Percentiles rank a stretch among this genome's conserved stretches.
phyloP scores from a whole-genome alignment of 108 stramenopile genomes.

The Cafeteria roenbergensis region DNA sequence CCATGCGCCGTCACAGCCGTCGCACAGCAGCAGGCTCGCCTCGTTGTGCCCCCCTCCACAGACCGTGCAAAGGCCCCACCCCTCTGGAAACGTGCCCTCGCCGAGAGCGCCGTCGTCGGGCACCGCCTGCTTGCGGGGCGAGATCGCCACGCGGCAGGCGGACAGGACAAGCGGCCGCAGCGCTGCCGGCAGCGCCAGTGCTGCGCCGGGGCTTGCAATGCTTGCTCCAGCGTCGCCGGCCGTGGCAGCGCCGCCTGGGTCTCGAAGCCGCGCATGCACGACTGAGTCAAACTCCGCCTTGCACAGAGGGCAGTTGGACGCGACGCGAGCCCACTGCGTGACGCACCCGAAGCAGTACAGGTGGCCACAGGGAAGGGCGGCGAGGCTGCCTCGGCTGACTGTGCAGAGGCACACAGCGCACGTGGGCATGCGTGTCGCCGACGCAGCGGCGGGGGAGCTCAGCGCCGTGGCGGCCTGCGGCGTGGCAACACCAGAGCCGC shows the following conservation, averaged over 20 bases:
- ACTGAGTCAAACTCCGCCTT: neutral
- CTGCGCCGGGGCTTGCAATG: neutral
- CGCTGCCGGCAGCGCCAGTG: neutral
- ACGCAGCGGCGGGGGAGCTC: too few species aligned
- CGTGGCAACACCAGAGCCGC: too few species aligned
- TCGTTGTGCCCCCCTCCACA: constrained; percentile 15
- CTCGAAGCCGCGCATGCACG: too few species aligned
- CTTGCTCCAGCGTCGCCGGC: neutral
- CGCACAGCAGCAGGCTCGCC: constrained; percentile 44
- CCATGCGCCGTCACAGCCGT: constrained; percentile 55
- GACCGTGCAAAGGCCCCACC: constrained; percentile 11
- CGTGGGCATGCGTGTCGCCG: too few species aligned
- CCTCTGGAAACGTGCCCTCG: neutral
- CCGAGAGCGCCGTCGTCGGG: neutral
- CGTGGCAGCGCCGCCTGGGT: neutral
- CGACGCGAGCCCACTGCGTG: neutral
- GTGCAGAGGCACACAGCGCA: too few species aligned
- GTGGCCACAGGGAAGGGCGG: neutral
- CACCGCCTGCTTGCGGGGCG: neutral
- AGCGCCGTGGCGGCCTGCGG: too few species aligned
- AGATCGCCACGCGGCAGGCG: too few species aligned
- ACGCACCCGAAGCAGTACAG: neutral
- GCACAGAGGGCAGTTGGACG: neutral
- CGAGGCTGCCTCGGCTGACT: too few species aligned
- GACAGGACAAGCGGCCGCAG: too few species aligned